Evolutionary conservation across 2,329 filamentous ascomycete genomes (phyloP).

Genomic region (Hymenoscyphus infarciens): DNA sequence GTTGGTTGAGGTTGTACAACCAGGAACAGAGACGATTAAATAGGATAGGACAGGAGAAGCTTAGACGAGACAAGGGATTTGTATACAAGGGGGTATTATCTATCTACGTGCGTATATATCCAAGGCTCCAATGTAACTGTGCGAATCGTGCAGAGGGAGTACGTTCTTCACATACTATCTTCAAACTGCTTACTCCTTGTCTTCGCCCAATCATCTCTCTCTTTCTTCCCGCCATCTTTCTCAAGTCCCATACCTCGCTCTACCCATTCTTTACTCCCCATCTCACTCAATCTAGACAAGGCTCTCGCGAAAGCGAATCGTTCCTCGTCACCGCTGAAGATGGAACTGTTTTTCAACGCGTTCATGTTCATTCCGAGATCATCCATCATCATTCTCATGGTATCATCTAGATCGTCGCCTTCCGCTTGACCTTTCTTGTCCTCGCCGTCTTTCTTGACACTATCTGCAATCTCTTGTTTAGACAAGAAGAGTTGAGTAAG

Average conservation of each 20-base stretch:
- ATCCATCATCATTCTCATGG: slow-evolving; percentile 79
- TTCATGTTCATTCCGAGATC: slow-evolving; percentile 82
- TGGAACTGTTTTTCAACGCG: slow-evolving; percentile 76
- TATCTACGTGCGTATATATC: not conserved
- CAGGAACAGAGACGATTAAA: not conserved
- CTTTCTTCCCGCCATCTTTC: slow-evolving; percentile 41
- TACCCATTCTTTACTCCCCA: slow-evolving; percentile 94
- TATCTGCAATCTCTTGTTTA: slow-evolving; percentile 61
- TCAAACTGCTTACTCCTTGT: slow-evolving; percentile 47
- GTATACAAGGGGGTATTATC: not conserved
- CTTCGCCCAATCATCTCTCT: slow-evolving; percentile 46
- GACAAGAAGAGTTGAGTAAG: slow-evolving; percentile 83
- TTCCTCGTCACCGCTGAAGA: slow-evolving; percentile 95
- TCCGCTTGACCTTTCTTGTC: slow-evolving; percentile 41
- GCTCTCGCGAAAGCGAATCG: slow-evolving; percentile 93
- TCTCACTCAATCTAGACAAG: slow-evolving; percentile 78
- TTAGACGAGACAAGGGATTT: not conserved
- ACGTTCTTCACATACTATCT: slow-evolving; percentile 37
- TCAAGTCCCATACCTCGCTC: slow-evolving; percentile 63
- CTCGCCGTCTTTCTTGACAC: slow-evolving; percentile 46
- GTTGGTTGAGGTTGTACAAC: not conserved
- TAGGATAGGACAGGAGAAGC: not conserved
- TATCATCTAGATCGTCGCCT: slow-evolving; percentile 51
- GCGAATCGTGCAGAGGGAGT: slow-evolving; percentile 1
- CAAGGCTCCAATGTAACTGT: not conserved